These are phyloP conservation scores for Solanum tacnaense DNA, from an alignment of 257 asterid species.

Conservation along the genomic window DNA sequence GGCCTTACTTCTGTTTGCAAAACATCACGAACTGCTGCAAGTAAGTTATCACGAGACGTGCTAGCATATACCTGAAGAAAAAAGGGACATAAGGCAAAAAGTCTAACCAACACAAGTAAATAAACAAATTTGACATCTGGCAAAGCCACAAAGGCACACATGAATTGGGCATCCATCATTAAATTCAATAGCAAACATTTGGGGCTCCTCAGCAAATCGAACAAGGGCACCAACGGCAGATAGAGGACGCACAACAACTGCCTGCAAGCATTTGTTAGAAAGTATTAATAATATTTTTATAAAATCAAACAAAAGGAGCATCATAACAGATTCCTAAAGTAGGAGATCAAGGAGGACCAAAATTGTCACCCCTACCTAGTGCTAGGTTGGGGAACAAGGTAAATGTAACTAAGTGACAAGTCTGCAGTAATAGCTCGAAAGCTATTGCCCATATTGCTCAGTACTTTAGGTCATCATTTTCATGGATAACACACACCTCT, in stretches of 20 bases:
- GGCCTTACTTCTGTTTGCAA: slow-evolving; percentile 80
- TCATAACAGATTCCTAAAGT: slow-evolving; percentile 2
- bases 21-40: slow-evolving; percentile 89
- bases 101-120: slow-evolving; percentile 1
- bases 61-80: slow-evolving; percentile 92
- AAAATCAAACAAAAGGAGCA: slow-evolving; percentile 3
- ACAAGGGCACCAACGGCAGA: slow-evolving; percentile 93
- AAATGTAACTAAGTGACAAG: background rate
- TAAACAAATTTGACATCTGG: slow-evolving; percentile 1
- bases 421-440: background rate
- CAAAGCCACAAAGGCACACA: slow-evolving; percentile 37
- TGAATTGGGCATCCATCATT: slow-evolving; percentile 96
- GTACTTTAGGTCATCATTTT: background rate
- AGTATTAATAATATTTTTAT: background rate
- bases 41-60: slow-evolving; percentile 94
- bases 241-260: slow-evolving; percentile 85
- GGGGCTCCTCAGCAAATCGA: slow-evolving; percentile 99
- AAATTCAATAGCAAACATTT: slow-evolving; percentile 96
- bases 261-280: slow-evolving; percentile 46
- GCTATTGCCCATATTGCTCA: background rate
- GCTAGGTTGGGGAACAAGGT: background rate
- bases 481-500: background rate
- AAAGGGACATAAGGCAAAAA: slow-evolving; percentile 9
- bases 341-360: background rate
- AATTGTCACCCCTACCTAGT: background rate